Evolutionary conservation across 768 basidiomycete species (phyloP), one percentile per base, ranked within the genome.

Genomic region (Pseudohyphozyma bogoriensis): DNA sequence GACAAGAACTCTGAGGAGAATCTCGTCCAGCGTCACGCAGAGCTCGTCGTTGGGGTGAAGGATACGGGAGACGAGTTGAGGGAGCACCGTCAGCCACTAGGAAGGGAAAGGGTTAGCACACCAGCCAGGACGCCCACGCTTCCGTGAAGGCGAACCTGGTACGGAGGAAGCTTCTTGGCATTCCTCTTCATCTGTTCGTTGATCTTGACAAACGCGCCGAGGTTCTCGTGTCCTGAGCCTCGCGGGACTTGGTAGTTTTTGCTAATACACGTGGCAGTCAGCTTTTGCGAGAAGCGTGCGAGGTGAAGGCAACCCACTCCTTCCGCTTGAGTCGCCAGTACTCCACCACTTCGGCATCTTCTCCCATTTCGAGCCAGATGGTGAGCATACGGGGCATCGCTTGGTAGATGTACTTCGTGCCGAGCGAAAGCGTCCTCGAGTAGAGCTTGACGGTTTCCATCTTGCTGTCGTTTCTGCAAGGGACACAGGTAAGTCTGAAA

Each of bases 381-480:
- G 91, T 97, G 12, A 99, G 79, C 63, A 96, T 78, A 42, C 95
- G 83, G 0, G 95, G 92, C 62, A 99, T 83, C 0, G 90, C 89
- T 72, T 93, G 93, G 72, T 93, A 97, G 28, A 93, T 85, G 72
- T 86, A 95, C 77, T 99, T 99, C 39, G 91, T 89, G 22, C 95
- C 95, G 70, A 79, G 76, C 69, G 78, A 77, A 49, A 92, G 82
- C 1, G 91, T 85, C 62, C 47, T 44, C 13, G 52, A 35, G 59
- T 59, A 70, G 31, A 54, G 40, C 36, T 61, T 58, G 36, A 68
- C 62, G 11, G 51, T 52, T 5, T 28, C n/a, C 13, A n/a, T n/a
- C n/a, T n/a, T n/a, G 45, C 31, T 40, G 3, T 55, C 52, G 29
- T 52, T 55, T 51, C 33, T 24, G 24, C 47, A 26, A 15, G 44